Percentiles rank a stretch among this genome's conserved stretches.
phyloP scores from a whole-genome alignment of 1,284 basidiomycete genomes.

The Rhodofomes roseus region DNA sequence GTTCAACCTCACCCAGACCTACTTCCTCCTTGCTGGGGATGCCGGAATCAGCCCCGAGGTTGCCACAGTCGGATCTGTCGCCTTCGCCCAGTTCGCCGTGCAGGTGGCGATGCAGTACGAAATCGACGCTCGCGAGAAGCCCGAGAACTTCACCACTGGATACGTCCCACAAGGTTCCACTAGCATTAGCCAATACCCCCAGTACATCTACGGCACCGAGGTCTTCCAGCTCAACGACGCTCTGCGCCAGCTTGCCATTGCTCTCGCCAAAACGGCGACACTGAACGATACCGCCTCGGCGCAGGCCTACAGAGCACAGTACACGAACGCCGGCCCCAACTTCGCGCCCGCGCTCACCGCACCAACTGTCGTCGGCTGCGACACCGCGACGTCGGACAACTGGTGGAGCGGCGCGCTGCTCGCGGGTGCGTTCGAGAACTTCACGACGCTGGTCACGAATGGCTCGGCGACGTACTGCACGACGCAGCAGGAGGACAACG shows the following conservation, averaged over 20 bases:
- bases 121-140: constrained; percentile 44
- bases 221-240: constrained; percentile 47
- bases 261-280: constrained; percentile 29
- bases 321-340: constrained; percentile 20
- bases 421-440: constrained; percentile 37
- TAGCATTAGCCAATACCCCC: constrained; percentile 30
- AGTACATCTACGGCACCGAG: constrained; percentile 43
- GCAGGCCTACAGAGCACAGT: constrained; percentile 31
- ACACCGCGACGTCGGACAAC: constrained; percentile 39
- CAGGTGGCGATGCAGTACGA: constrained; percentile 44
- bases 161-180: constrained; percentile 36
- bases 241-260: constrained; percentile 31
- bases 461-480: constrained; percentile 36
- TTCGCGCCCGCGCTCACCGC: constrained; percentile 24
- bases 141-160: constrained; percentile 37
- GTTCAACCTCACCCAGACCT: constrained; percentile 42
- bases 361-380: constrained; percentile 35
- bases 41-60: constrained; percentile 40
- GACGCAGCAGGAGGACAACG: constrained; percentile 49
- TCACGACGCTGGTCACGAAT: constrained; percentile 37
- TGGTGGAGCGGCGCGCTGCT: constrained; percentile 40
- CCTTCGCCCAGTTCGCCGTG: constrained; percentile 41
- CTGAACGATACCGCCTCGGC: constrained; percentile 36
- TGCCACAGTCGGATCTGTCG: constrained; percentile 39
- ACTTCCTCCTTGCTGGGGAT: constrained; percentile 46